Percentiles rank a stretch among this genome's conserved stretches.
Conservation (phyloP, 176 grass and related monocot species). For the Oryza officinalis region DNA sequence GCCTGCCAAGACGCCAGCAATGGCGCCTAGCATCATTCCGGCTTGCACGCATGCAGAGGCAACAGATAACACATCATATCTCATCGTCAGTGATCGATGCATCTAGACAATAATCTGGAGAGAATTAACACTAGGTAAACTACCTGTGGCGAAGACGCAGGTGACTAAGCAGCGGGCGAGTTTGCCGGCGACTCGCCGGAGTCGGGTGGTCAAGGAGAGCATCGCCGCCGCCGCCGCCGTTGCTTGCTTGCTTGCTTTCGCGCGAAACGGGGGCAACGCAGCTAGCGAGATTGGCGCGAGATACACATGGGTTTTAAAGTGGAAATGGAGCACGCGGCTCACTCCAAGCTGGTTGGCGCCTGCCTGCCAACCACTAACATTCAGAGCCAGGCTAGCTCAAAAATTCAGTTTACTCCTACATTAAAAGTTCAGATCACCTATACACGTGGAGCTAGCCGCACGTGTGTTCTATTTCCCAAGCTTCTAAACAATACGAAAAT, state of each 20-base stretch:
- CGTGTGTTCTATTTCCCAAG: too few species aligned
- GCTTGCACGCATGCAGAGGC: neutral
- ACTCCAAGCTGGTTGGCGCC: too few species aligned
- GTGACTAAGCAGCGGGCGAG: neutral
- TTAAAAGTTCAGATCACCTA: too few species aligned
- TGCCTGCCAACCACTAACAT: neutral
- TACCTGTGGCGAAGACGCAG: neutral
- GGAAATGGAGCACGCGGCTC: neutral
- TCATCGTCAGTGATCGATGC: neutral
- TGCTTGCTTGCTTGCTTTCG: neutral
- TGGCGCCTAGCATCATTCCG: constrained; percentile 42
- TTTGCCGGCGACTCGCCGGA: neutral
- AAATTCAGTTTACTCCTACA: too few species aligned
- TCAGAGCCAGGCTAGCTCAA: neutral
- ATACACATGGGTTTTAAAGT: neutral
- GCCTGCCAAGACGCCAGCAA: constrained; percentile 41
- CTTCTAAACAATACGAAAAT: too few species aligned
- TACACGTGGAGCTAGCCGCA: too few species aligned
- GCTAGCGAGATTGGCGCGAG: neutral
- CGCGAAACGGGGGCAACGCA: too few species aligned
- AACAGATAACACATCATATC: neutral
- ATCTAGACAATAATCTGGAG: too few species aligned
- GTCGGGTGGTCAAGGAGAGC: neutral
- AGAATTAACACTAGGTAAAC: neutral
- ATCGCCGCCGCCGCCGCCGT: neutral